These are phyloP conservation scores for Epicoccum sorghinum DNA, from an alignment of 2,329 filamentous ascomycete species.

Conservation along the genomic window DNA sequence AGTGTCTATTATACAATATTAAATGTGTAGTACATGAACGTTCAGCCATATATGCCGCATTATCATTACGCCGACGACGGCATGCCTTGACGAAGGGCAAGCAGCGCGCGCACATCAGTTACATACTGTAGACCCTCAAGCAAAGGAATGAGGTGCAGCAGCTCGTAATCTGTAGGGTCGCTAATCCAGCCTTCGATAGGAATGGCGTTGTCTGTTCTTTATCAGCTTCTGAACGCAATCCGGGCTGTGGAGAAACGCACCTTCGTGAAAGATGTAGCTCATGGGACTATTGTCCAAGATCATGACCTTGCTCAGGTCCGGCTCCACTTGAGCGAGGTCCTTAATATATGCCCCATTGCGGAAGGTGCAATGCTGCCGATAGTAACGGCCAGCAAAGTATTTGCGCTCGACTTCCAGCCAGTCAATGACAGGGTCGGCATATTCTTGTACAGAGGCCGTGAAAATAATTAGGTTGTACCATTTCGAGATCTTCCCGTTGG, in stretches of 20 bases:
- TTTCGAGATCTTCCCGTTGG: conserved; percentile 72
- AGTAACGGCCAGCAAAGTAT: conserved; percentile 92
- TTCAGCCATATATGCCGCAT: conserved; percentile 7
- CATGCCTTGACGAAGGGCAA: conserved; percentile 88
- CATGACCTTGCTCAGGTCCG: conserved; percentile 96
- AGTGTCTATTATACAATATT: conserved; percentile 19
- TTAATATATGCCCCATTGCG: conserved; percentile 98
- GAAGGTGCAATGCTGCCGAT: conserved; percentile 95
- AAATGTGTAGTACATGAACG: conserved; percentile 16
- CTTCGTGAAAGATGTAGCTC: conserved; percentile 98
- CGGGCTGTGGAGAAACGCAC: conserved; percentile 56
- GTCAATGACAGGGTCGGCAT: conserved; percentile 97
- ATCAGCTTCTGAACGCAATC: no score
- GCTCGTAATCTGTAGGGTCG: conserved; percentile 94
- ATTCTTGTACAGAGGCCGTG: conserved; percentile 97
- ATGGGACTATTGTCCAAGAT: conserved; percentile 98
- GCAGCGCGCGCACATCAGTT: conserved; percentile 88
- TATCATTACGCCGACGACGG: conserved; percentile 38
- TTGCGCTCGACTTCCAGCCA: conserved; percentile 97
- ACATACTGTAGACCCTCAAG: conserved; percentile 96
- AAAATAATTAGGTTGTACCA: conserved; percentile 99
- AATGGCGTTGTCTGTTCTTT: conserved; percentile 85
- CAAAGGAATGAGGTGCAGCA: conserved; percentile 89
- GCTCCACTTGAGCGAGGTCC: conserved; percentile 93
- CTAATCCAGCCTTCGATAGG: conserved; percentile 99